A percentile compares a stretch with the other conserved stretches of the same genome.
Evolutionary conservation across 352 stramenopile genomes (phyloP).

Genomic region (Aphanomyces stellatus): DNA sequence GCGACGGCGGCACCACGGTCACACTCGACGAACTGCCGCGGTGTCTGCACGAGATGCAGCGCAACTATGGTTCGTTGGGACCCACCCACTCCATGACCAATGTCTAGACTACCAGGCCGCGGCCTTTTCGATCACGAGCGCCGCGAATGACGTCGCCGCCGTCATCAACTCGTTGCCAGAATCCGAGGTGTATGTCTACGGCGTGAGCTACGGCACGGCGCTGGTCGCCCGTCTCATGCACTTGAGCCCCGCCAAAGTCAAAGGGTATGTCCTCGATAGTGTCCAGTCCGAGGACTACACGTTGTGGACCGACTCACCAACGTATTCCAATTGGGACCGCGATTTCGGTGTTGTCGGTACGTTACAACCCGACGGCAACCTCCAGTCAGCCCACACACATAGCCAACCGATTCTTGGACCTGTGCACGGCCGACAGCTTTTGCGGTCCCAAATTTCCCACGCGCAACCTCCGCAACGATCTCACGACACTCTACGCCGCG

Average conservation of each 20-base stretch:
- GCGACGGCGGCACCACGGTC: constrained; percentile 21
- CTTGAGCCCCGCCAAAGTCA: not conserved
- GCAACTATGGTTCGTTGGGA: constrained; percentile 26
- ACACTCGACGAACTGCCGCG: constrained; percentile 23
- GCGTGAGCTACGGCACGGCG: constrained; percentile 3
- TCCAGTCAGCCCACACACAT: too few species aligned
- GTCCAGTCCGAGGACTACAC: constrained; percentile 2
- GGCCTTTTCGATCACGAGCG: constrained; percentile 37
- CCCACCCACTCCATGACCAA: constrained; percentile 35
- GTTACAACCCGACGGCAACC: too few species aligned
- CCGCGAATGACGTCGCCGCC: constrained; percentile 27
- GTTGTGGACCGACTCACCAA: not conserved
- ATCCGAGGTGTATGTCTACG: not conserved
- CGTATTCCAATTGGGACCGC: not conserved
- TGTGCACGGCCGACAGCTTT: constrained; percentile 18
- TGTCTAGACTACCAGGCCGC: constrained; percentile 30
- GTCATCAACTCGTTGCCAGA: constrained; percentile 22
- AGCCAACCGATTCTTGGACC: constrained; percentile 25
- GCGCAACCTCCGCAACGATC: not conserved
- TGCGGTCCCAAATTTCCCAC: constrained; percentile 23
- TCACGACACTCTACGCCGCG: not conserved
- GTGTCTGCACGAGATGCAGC: constrained; percentile 29
- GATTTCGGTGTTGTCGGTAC: not conserved
- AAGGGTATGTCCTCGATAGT: not conserved
- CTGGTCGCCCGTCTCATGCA: constrained; percentile 1